A percentile compares a stretch with the other conserved stretches of the same genome.
Evolutionary conservation across 495 filamentous ascomycete genomes (phyloP).

Genomic region (Aspergillus haitiensis): DNA sequence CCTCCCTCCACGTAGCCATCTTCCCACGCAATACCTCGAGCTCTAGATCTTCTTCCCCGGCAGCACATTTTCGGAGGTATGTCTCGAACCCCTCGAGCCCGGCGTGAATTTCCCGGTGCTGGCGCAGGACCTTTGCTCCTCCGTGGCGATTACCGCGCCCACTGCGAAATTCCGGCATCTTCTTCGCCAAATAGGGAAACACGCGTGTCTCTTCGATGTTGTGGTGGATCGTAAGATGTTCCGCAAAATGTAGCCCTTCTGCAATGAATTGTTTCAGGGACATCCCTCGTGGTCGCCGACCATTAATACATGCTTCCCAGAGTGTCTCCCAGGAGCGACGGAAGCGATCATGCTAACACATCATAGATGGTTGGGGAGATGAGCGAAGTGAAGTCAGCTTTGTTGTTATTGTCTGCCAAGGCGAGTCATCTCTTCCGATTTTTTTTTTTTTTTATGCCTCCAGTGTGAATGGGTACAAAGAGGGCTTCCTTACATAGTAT

Average conservation of each 20-base stretch:
- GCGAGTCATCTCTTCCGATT: no score
- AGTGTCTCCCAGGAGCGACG: constrained; percentile 11
- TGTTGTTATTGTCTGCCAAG: background rate
- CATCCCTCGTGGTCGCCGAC: background rate
- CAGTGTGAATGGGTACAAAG: no score
- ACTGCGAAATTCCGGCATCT: constrained; percentile 75
- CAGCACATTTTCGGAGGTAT: constrained; percentile 65
- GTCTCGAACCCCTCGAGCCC: constrained; percentile 72
- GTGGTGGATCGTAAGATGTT: constrained; percentile 12
- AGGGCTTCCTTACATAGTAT: background rate
- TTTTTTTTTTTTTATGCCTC: no score
- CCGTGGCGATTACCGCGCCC: constrained; percentile 24
- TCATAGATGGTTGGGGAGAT: background rate
- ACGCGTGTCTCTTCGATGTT: constrained; percentile 11
- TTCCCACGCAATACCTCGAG: constrained; percentile 64
- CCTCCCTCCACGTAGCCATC: constrained; percentile 66
- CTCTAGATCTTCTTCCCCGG: constrained; percentile 66
- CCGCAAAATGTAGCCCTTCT: constrained; percentile 8
- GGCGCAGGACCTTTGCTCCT: constrained; percentile 65
- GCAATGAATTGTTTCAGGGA: constrained; percentile 10
- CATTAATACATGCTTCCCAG: background rate
- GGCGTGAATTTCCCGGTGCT: constrained; percentile 79
- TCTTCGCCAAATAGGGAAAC: constrained; percentile 52
- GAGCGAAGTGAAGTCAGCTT: background rate
- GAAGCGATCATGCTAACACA: background rate